A percentile compares a stretch with the other conserved stretches of the same genome.
Conservation (phyloP, 371 early-diverging fungal species). For the Circinella umbellata region DNA sequence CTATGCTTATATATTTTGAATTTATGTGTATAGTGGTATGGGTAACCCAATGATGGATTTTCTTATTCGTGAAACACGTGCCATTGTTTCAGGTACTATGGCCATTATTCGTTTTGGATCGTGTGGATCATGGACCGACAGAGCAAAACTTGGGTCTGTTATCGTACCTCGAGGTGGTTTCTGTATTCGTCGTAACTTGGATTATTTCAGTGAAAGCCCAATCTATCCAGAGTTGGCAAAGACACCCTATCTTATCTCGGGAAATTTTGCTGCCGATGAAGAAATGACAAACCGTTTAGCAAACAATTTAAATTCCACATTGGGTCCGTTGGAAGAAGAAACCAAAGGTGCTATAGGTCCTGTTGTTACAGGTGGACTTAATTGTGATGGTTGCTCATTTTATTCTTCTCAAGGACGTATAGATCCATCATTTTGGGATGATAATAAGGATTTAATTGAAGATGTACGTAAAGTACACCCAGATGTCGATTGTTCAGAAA, state of each 20-base stretch:
- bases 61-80: conserved; percentile 89
- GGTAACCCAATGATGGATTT: conserved; percentile 95
- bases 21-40: conserved; percentile 50
- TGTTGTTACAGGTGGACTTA: conserved; percentile 75
- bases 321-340: conserved; percentile 32
- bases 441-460: conserved; percentile 70
- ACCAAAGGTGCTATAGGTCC: conserved; percentile 39
- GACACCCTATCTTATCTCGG: conserved; percentile 72
- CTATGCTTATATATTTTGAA: not conserved
- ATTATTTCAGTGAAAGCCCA: conserved; percentile 64
- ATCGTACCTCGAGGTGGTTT: conserved; percentile 78
- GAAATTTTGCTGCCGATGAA: conserved; percentile 64
- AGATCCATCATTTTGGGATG: conserved; percentile 81
- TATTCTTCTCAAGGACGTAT: conserved; percentile 89
- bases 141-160: conserved; percentile 71
- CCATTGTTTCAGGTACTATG: conserved; percentile 84
- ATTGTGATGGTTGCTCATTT: conserved; percentile 90
- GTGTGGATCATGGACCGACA: conserved; percentile 79
- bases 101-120: conserved; percentile 89
- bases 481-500: conserved; percentile 78
- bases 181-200: conserved; percentile 78
- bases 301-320: conserved; percentile 33
- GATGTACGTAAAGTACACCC: conserved; percentile 59
- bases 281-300: conserved; percentile 56
- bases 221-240: conserved; percentile 34